Percentiles rank a stretch among this genome's conserved stretches.
These are phyloP conservation scores for Trichoderma koningiopsis DNA, from an alignment of 2,329 filamentous ascomycete species.

Conservation along the genomic window DNA sequence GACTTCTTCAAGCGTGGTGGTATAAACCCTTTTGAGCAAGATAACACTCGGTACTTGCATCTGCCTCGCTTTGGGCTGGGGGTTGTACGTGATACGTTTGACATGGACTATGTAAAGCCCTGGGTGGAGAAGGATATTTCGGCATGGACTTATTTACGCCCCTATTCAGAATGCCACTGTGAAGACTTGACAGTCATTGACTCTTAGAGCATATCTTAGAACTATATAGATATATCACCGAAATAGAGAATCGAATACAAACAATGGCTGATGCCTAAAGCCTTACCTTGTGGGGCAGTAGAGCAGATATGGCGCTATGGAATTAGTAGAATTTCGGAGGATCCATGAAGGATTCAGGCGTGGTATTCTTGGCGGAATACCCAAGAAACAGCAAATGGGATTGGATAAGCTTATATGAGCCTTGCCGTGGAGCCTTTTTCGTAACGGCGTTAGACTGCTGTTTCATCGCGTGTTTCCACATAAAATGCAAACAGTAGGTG, in stretches of 20 bases:
- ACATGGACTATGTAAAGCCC: not conserved
- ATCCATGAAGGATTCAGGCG: not conserved
- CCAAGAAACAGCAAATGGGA: not conserved
- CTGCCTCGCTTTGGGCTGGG: not conserved
- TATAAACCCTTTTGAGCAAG: not conserved
- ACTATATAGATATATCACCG: not conserved
- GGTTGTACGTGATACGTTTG: not conserved
- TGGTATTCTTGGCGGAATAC: not conserved
- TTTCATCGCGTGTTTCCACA: not conserved
- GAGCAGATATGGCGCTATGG: not conserved
- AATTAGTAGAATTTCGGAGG: not conserved
- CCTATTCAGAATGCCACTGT: too few relatives aligned
- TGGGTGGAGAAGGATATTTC: not conserved
- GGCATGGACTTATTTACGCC: too few relatives aligned
- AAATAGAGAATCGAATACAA: not conserved
- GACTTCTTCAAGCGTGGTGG: not conserved
- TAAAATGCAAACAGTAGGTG: too few relatives aligned
- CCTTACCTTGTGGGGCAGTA: not conserved
- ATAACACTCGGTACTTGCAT: not conserved
- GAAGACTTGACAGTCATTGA: not conserved
- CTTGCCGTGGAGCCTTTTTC: too few relatives aligned
- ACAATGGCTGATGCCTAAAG: not conserved
- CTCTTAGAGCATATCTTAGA: too few relatives aligned
- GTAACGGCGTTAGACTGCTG: not conserved
- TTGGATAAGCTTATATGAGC: not conserved